Evolutionary conservation across 768 basidiomycete species (phyloP).

Genomic region (Cyclocybe aegerita): DNA sequence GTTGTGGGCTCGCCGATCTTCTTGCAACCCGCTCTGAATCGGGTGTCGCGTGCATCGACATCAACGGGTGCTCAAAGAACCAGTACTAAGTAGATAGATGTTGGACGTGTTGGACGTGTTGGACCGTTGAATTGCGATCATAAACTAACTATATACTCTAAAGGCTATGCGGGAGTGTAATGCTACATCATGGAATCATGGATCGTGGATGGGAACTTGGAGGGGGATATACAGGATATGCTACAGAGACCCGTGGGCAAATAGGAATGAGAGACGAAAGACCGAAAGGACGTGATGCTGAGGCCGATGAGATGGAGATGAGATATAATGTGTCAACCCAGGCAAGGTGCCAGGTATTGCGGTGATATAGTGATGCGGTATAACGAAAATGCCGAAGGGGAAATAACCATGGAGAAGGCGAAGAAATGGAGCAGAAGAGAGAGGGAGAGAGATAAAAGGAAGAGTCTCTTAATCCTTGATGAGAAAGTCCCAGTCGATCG

Average conservation of each 20-base stretch:
- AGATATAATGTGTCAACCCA: constrained; percentile 1
- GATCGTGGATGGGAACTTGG: constrained; percentile 4
- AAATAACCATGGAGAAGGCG: neutral
- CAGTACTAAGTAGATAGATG: too few species aligned
- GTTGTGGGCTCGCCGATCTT: too few species aligned
- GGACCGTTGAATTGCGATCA: too few species aligned
- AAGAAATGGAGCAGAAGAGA: constrained; percentile 10
- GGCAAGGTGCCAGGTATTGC: constrained; percentile 6
- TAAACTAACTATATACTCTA: too few species aligned
- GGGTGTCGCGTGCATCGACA: too few species aligned
- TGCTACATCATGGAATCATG: constrained; percentile 22
- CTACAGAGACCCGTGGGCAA: constrained; percentile 22
- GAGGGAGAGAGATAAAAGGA: constrained; percentile 10
- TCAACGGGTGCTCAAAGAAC: too few species aligned
- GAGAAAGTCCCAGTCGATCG: constrained; percentile 79
- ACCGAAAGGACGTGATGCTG: constrained; percentile 1
- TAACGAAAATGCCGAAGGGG: constrained; percentile 6
- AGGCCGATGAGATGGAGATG: constrained; percentile 7
- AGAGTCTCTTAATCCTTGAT: constrained; percentile 54
- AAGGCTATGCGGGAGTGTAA: constrained; percentile 5
- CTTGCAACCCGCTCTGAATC: too few species aligned
- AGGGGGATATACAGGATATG: constrained; percentile 21
- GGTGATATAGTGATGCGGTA: constrained; percentile 6
- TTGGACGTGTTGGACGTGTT: too few species aligned
- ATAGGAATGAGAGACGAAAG: constrained; percentile 3